Evolutionary conservation across 1,139 yeast species (phyloP), one percentile per base, ranked within the genome.

Genomic region (Ogataea hybrid): DNA sequence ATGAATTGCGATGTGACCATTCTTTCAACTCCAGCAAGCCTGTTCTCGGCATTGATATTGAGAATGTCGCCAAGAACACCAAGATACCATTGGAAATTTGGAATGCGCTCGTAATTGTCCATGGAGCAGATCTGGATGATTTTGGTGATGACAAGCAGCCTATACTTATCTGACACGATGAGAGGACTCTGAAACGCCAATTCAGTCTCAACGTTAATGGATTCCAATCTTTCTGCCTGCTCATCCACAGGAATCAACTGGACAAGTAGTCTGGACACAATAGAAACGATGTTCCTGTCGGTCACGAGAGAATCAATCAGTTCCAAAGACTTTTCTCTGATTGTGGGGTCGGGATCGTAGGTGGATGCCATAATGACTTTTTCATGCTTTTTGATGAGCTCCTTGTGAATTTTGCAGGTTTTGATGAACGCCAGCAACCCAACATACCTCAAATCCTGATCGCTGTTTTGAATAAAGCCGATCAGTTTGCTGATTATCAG

Each of bases 1-100:
- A 81, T 75, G 35, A 90, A 71, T 57, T 90, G 95, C 25, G 70
- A 71, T 3, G 95, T 94, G 28, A 90, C 65, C 20, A 68, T 63
- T 8, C 52, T 49, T 1, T 88, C 85, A 9, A 82, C 65, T n/a
- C 55, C 49, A 14, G 61, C 53, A 10, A 66, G 59, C 29, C 64
- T 57, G n/a, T 57, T 57, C 1, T 56, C 56, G 4, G 50, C 33
- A 46, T 59, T 53, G 46, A 63, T 65, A 38, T 75, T 73, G 6
- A 84, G 70, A 18, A 90, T 67, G 54, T 89, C 97, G 25, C 75
- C 77, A 39, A 90, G 68, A 1, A 88, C 87, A 0, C 84, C 81
- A 27, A 84, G 68, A 58, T 84, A 89, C 98, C 97, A 94, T 42
- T 79, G 85, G 64, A 92, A 92, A 55, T 89, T 87, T 4, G 94